A percentile compares a stretch with the other conserved stretches of the same genome.
Evolutionary conservation across 352 stramenopile genomes (phyloP).

Genomic region (Phytophthora sojae): DNA sequence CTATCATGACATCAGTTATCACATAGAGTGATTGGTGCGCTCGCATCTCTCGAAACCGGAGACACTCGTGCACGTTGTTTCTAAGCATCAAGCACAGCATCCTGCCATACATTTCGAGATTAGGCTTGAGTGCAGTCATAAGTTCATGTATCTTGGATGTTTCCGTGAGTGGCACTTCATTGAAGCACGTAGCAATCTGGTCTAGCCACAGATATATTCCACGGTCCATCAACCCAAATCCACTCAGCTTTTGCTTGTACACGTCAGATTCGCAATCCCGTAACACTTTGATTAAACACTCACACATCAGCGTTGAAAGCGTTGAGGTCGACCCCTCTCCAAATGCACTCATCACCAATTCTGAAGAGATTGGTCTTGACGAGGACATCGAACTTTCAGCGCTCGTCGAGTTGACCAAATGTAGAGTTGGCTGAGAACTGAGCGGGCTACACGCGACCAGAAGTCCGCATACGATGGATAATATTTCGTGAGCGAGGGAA

Average conservation of each 20-base stretch:
- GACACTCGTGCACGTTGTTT: slow-evolving; percentile 46
- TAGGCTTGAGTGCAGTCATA: slow-evolving; percentile 40
- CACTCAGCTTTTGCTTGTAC: slow-evolving; percentile 61
- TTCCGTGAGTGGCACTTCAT: slow-evolving; percentile 17
- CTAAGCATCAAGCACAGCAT: slow-evolving; percentile 62
- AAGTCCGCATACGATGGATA: slow-evolving; percentile 70
- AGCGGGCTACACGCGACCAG: slow-evolving; percentile 56
- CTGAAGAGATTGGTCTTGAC: background rate
- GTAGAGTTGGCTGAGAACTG: background rate
- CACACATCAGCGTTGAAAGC: slow-evolving; percentile 55
- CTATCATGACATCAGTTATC: slow-evolving; percentile 54
- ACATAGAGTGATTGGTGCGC: slow-evolving; percentile 67
- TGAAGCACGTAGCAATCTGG: slow-evolving; percentile 57
- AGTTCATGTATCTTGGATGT: slow-evolving; percentile 18
- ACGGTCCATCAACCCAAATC: slow-evolving; percentile 70
- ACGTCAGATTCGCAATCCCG: slow-evolving; percentile 39
- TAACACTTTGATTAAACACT: slow-evolving; percentile 73
- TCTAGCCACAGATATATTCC: slow-evolving; percentile 62
- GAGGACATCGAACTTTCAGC: slow-evolving; percentile 1
- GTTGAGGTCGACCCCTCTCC: slow-evolving; percentile 19
- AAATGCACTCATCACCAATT: slow-evolving; percentile 10
- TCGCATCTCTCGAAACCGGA: slow-evolving; percentile 63
- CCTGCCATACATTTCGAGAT: slow-evolving; percentile 52
- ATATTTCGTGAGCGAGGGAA: slow-evolving; percentile 59
- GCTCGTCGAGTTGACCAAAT: background rate